phyloP scores from a whole-genome alignment of 805 yeast species.

The Teunomyces panamensis region DNA sequence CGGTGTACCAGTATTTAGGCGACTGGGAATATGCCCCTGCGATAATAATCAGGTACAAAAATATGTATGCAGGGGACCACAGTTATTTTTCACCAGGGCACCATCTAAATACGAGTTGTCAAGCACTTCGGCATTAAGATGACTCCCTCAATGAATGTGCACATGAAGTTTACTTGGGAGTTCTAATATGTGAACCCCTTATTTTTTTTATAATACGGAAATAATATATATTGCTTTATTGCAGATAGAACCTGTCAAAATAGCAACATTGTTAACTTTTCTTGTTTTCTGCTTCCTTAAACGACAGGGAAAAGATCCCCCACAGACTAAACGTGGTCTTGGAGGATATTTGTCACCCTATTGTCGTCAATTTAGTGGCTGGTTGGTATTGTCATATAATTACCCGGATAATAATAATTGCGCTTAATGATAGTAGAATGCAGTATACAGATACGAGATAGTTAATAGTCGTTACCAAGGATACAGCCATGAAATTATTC shows the following conservation, averaged over 20 bases:
- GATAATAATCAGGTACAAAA: not conserved
- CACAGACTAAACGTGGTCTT: not conserved
- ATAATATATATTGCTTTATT: too few relatives aligned
- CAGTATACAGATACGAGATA: not conserved
- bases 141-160: not conserved
- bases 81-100: not conserved
- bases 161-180: not conserved
- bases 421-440: not conserved
- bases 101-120: not conserved
- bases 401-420: not conserved
- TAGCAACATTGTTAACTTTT: not conserved
- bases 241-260: too few relatives aligned
- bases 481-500: slow-evolving; percentile 24
- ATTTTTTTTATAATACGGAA: too few relatives aligned
- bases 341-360: not conserved
- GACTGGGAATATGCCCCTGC: not conserved
- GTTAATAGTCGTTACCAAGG: not conserved
- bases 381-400: not conserved
- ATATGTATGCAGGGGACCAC: not conserved
- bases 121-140: not conserved
- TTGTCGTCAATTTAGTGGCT: not conserved
- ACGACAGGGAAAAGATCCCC: not conserved
- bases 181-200: too few relatives aligned
- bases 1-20: not conserved
- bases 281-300: not conserved